Percentiles rank a stretch among this genome's conserved stretches.
These are phyloP conservation scores for Colletotrichum viniferum DNA, from an alignment of 2,329 filamentous ascomycete genomes.

Conservation along the genomic window DNA sequence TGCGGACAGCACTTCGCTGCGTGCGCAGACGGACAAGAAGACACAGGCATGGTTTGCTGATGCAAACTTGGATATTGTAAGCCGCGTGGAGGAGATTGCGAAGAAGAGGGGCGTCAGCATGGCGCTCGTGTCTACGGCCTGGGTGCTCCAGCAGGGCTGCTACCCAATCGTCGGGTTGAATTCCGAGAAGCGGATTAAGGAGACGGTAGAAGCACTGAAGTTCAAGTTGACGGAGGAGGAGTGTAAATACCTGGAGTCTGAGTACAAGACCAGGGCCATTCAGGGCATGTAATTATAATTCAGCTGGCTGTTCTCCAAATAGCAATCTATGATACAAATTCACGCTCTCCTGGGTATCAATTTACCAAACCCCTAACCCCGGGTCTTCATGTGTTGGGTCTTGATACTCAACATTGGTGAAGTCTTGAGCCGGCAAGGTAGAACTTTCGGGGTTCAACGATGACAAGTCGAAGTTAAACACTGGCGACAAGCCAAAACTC, in stretches of 20 bases:
- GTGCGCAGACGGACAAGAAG: slow-evolving; percentile 21
- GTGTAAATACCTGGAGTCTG: slow-evolving; percentile 54
- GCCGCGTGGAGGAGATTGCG: slow-evolving; percentile 56
- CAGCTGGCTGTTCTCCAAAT: not conserved
- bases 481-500: slow-evolving; percentile 30
- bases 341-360: not conserved
- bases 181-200: slow-evolving; percentile 62
- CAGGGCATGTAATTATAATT: slow-evolving; percentile 27
- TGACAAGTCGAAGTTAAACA: slow-evolving; percentile 31
- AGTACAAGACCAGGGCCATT: slow-evolving; percentile 53
- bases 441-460: not conserved
- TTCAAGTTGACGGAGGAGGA: slow-evolving; percentile 15
- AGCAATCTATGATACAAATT: not conserved
- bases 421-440: not conserved
- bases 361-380: not conserved
- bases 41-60: slow-evolving; percentile 39
- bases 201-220: slow-evolving; percentile 47
- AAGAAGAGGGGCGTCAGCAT: slow-evolving; percentile 63
- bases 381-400: not conserved
- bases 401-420: not conserved
- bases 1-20: slow-evolving; percentile 18
- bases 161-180: slow-evolving; percentile 67
- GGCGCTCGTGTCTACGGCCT: slow-evolving; percentile 68
- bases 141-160: slow-evolving; percentile 58
- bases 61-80: slow-evolving; percentile 42